Evolutionary conservation across 2,329 filamentous ascomycete species (phyloP).

Genomic region (Hypoxylon sp.): DNA sequence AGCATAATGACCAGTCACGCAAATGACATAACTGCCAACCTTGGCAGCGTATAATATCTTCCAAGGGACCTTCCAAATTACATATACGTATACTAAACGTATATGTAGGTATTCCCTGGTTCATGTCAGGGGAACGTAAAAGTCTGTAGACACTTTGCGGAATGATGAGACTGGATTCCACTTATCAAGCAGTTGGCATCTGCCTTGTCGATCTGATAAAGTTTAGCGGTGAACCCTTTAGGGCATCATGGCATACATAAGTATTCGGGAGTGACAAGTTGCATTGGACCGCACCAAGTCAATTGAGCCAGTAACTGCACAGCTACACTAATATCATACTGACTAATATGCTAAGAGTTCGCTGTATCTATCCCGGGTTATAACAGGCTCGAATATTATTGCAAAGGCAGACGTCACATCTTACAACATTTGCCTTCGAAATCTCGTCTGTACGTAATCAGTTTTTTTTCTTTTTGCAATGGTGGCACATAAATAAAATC

Average conservation of each 20-base stretch:
- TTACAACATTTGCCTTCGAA: slow-evolving; percentile 21
- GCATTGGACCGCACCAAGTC: slow-evolving; percentile 2
- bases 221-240: slow-evolving; percentile 6
- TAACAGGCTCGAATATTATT: slow-evolving; percentile 5
- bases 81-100: background rate
- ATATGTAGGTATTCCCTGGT: background rate
- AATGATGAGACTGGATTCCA: background rate
- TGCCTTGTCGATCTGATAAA: slow-evolving; percentile 13
- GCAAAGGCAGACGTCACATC: slow-evolving; percentile 19
- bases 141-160: background rate
- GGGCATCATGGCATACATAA: no score
- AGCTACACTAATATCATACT: background rate
- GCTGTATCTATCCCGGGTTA: background rate
- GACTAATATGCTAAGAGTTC: background rate
- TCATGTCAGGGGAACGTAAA: background rate
- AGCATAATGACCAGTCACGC: background rate
- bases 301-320: background rate
- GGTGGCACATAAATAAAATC: slow-evolving; percentile 42
- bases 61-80: background rate
- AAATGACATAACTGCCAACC: background rate
- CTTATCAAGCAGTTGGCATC: slow-evolving; percentile 1
- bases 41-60: background rate
- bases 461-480: slow-evolving; percentile 16
- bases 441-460: slow-evolving; percentile 34
- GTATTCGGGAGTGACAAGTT: slow-evolving; percentile 1